phyloP scores from a whole-genome alignment of 192 early-diverging fungal species.

The Bifiguratus adelaidae region DNA sequence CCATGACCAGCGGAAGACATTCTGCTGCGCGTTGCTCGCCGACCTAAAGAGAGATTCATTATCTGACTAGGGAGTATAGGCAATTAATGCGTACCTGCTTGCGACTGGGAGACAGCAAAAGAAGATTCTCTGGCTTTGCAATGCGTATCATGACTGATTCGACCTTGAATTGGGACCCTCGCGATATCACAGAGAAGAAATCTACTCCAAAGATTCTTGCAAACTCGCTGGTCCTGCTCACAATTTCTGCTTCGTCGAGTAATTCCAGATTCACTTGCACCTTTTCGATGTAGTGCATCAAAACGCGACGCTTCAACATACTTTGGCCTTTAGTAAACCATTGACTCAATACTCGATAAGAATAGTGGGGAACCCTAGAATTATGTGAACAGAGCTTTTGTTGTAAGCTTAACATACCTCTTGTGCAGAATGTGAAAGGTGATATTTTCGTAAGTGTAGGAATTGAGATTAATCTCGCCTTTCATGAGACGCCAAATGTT shows the following conservation, averaged over 20 bases:
- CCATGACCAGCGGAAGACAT: constrained; percentile 82
- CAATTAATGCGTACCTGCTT: constrained; percentile 32
- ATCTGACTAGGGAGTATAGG: not conserved
- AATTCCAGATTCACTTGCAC: constrained; percentile 56
- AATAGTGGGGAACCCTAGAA: constrained; percentile 58
- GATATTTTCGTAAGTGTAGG: constrained; percentile 70
- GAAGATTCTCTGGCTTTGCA: constrained; percentile 66
- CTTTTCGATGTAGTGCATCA: constrained; percentile 59
- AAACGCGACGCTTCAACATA: constrained; percentile 42
- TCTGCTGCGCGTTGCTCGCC: constrained; percentile 64
- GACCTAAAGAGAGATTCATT: constrained; percentile 26
- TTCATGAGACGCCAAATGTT: constrained; percentile 86
- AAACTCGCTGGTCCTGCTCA: constrained; percentile 70
- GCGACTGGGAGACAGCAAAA: constrained; percentile 65
- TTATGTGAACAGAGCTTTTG: not conserved
- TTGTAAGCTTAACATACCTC: constrained; percentile 29
- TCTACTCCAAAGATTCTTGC: constrained; percentile 88
- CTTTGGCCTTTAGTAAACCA: constrained; percentile 50
- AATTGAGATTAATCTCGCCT: constrained; percentile 62
- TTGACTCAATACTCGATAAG: constrained; percentile 35
- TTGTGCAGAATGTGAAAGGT: constrained; percentile 59
- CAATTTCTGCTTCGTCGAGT: constrained; percentile 55
- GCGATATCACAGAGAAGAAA: constrained; percentile 73
- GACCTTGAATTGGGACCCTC: constrained; percentile 90
- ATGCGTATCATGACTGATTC: constrained; percentile 72